Evolutionary conservation across 208 protist species (phyloP).

Genomic region (Trypanosoma melophagium): DNA sequence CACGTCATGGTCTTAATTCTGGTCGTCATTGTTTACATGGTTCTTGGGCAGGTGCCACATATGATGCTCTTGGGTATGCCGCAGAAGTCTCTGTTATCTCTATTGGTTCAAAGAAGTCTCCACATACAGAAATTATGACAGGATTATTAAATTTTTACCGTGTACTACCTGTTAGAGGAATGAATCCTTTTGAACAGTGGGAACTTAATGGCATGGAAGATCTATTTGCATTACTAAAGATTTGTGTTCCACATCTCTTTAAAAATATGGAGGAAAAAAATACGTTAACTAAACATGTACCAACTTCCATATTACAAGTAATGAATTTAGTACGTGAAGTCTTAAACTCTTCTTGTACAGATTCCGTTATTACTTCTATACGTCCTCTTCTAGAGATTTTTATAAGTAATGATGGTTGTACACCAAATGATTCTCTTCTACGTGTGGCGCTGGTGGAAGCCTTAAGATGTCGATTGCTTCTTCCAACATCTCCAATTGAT

Average conservation of each 20-base stretch:
- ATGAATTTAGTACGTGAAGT: constrained; percentile 20
- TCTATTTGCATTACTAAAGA: constrained; percentile 46
- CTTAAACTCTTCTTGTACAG: not conserved
- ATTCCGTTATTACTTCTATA: constrained; percentile 23
- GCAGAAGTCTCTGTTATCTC: constrained; percentile 52
- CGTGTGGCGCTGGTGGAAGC: constrained; percentile 57
- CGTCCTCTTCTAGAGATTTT: constrained; percentile 23
- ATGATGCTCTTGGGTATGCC: constrained; percentile 51
- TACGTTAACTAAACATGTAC: not conserved
- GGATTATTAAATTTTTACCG: constrained; percentile 53
- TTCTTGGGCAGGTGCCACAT: constrained; percentile 55
- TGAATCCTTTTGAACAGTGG: constrained; percentile 61
- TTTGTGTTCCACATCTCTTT: constrained; percentile 9
- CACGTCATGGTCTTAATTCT: constrained; percentile 53
- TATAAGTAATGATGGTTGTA: constrained; percentile 11
- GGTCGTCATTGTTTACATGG: constrained; percentile 49
- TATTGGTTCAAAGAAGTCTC: constrained; percentile 44
- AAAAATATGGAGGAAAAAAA: not conserved
- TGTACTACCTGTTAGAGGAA: constrained; percentile 41
- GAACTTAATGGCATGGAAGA: constrained; percentile 53
- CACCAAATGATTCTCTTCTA: constrained; percentile 30
- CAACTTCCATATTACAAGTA: not conserved
- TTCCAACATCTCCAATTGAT: constrained; percentile 79
- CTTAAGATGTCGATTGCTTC: constrained; percentile 79
- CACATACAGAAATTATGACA: constrained; percentile 33